phyloP scores from a whole-genome alignment of 1,284 basidiomycete genomes.

The Athelia psychrophila region DNA sequence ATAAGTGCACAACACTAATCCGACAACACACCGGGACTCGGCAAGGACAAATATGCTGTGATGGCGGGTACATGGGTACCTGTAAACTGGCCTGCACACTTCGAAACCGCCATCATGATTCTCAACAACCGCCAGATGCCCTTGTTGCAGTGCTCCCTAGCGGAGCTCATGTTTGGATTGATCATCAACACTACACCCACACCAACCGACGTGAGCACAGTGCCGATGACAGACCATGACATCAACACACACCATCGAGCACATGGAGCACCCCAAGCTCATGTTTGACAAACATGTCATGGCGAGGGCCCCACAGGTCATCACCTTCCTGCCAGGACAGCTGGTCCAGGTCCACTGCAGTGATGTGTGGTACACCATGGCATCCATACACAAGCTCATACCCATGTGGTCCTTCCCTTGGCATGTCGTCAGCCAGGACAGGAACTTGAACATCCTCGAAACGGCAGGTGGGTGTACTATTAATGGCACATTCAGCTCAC shows the following conservation, averaged over 20 bases:
- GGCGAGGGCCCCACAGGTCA: conserved; percentile 3
- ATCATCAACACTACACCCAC: conserved; percentile 22
- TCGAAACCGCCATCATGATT: conserved; percentile 23
- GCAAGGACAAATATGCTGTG: conserved; percentile 20
- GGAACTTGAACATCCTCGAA: conserved; percentile 22
- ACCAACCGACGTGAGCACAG: neutral
- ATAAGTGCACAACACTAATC: too few relatives aligned
- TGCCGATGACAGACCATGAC: conserved; percentile 6
- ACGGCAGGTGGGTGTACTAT: conserved; percentile 11
- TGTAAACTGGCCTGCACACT: conserved; percentile 27
- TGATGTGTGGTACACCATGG: conserved; percentile 16
- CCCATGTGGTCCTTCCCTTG: conserved; percentile 22
- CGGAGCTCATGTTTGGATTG: conserved; percentile 23
- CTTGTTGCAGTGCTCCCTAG: conserved; percentile 19
- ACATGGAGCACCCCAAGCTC: conserved; percentile 12
- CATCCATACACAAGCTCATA: conserved; percentile 16
- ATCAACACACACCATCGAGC: conserved; percentile 14
- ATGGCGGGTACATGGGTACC: conserved; percentile 14
- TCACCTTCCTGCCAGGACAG: conserved; percentile 8
- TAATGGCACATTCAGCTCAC: too few relatives aligned
- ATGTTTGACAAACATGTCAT: conserved; percentile 18
- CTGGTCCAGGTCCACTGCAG: conserved; percentile 11
- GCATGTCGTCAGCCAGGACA: conserved; percentile 3
- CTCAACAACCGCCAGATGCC: conserved; percentile 23
- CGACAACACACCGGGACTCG: too few relatives aligned